phyloP scores from a whole-genome alignment of 2,329 filamentous ascomycete species.

The Furcasterigmium sp. region DNA sequence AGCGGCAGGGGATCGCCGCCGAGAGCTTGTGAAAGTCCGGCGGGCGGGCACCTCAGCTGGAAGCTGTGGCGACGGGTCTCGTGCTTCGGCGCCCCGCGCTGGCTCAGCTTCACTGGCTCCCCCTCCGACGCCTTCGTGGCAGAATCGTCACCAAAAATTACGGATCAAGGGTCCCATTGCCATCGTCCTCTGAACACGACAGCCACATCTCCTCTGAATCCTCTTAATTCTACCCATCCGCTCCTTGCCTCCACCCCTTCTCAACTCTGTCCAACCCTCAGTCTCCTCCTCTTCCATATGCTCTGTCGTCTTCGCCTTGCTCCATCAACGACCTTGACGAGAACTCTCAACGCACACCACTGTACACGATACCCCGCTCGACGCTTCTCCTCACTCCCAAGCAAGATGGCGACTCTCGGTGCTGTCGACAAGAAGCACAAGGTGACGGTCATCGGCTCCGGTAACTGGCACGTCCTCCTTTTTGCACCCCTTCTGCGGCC shows the following conservation, averaged over 20 bases:
- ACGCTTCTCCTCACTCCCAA: constrained; percentile 2
- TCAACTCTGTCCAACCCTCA: too few species aligned
- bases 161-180: not conserved
- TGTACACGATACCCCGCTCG: not conserved
- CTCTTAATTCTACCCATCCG: constrained; percentile 4
- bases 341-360: not conserved
- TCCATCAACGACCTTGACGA: constrained; percentile 1
- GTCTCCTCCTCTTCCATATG: constrained; percentile 8
- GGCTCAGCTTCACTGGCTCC: not conserved
- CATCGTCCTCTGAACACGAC: too few species aligned
- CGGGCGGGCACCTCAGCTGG: not conserved
- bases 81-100: not conserved
- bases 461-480: constrained; percentile 74
- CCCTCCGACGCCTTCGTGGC: not conserved
- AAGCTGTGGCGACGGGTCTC: not conserved
- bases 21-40: not conserved
- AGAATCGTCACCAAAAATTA: not conserved
- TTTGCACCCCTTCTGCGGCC: too few species aligned
- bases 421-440: constrained; percentile 69
- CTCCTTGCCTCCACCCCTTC: too few species aligned
- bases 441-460: constrained; percentile 89
- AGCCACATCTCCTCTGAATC: not conserved
- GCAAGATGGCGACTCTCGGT: constrained; percentile 29
- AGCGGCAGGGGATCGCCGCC: not conserved
- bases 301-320: constrained; percentile 10